phyloP scores from a whole-genome alignment of 163 green algal species.

The Chlamydomonas reinhardtii region DNA sequence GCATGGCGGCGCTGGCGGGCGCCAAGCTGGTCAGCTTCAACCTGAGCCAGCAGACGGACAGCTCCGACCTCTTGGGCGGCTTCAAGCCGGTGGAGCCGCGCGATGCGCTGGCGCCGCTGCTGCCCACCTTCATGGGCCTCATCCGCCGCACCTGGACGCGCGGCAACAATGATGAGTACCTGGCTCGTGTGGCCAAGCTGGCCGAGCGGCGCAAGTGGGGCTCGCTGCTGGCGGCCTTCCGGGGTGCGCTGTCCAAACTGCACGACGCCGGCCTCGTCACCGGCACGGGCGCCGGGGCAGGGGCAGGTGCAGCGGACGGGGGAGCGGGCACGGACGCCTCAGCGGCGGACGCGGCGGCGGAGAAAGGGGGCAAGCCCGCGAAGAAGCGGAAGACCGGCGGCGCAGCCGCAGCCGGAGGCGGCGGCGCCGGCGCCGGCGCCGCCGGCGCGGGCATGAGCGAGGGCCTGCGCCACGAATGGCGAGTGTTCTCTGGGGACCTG shows the following conservation, averaged over 20 bases:
- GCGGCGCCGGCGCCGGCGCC: neutral
- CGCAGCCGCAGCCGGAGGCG: neutral
- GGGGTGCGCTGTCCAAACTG: slow-evolving; percentile 26
- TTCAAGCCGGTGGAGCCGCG: slow-evolving; percentile 92
- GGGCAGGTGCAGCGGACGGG: neutral
- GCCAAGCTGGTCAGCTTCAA: slow-evolving; percentile 94
- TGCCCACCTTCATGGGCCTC: slow-evolving; percentile 85
- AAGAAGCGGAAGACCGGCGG: slow-evolving; percentile 34
- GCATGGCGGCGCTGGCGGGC: slow-evolving; percentile 78
- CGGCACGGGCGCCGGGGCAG: neutral
- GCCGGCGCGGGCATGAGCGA: slow-evolving; percentile 2
- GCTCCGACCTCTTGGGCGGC: slow-evolving; percentile 94
- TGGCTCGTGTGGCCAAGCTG: slow-evolving; percentile 79
- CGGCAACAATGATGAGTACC: slow-evolving; percentile 93
- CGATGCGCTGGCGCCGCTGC: slow-evolving; percentile 86
- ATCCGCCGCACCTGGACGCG: slow-evolving; percentile 81
- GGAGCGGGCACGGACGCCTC: slow-evolving; percentile 4
- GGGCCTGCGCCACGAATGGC: slow-evolving; percentile 47
- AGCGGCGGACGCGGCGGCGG: slow-evolving; percentile 34
- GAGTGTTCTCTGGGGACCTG: slow-evolving; percentile 65
- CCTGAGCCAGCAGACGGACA: slow-evolving; percentile 98
- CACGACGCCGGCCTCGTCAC: slow-evolving; percentile 7
- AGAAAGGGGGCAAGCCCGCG: slow-evolving; percentile 36
- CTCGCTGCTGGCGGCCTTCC: slow-evolving; percentile 90
- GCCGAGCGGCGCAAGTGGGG: slow-evolving; percentile 87